Conservation (phyloP, 805 yeast species). For the Nakazawaea siamensis region DNA sequence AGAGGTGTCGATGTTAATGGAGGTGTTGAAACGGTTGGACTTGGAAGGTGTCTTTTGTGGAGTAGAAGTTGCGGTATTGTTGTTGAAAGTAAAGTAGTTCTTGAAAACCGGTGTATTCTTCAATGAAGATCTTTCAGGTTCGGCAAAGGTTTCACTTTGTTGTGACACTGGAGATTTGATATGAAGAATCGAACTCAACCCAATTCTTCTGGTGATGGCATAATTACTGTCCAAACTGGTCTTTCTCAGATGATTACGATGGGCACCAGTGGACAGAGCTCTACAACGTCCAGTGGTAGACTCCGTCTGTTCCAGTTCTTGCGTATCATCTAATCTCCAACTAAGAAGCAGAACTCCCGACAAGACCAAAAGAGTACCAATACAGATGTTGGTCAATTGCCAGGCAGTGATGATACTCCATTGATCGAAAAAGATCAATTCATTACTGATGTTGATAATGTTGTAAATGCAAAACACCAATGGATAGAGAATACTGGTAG, state of each 20-base stretch:
- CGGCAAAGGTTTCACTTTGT: neutral
- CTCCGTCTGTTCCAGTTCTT: constrained; percentile 11
- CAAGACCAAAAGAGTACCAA: constrained; percentile 42
- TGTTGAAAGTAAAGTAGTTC: constrained; percentile 5
- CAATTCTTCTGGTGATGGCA: constrained; percentile 5
- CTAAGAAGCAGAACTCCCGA: constrained; percentile 67
- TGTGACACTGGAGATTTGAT: neutral
- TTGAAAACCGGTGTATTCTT: constrained; percentile 6
- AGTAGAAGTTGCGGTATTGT: neutral
- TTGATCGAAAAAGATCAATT: constrained; percentile 51
- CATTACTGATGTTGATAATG: constrained; percentile 57
- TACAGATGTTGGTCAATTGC: constrained; percentile 29
- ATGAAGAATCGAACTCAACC: constrained; percentile 7
- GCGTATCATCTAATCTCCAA: constrained; percentile 34
- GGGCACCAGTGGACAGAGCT: neutral
- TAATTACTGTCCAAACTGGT: constrained; percentile 5
- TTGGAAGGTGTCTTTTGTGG: constrained; percentile 1
- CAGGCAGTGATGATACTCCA: constrained; percentile 26
- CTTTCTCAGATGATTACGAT: constrained; percentile 2
- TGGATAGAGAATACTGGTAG: constrained; percentile 78
- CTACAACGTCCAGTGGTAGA: neutral
- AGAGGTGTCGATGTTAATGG: constrained; percentile 1
- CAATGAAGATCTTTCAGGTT: constrained; percentile 1
- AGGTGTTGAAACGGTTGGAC: neutral
- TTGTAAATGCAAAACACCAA: constrained; percentile 80